Evolutionary conservation across 306 rosid species (phyloP).

Genomic region (Biancaea sappan): DNA sequence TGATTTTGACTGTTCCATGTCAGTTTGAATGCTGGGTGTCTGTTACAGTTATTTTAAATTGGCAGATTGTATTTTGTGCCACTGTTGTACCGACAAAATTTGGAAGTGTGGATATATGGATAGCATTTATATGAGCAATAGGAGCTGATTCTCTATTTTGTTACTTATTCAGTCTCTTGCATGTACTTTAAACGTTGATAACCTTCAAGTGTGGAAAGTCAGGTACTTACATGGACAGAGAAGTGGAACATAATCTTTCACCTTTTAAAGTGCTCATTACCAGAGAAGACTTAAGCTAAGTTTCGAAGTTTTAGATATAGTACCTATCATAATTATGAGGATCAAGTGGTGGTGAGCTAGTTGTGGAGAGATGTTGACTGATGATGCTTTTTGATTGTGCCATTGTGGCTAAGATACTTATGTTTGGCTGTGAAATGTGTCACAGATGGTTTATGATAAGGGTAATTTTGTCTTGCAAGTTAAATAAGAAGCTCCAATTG

Average conservation of each 20-base stretch:
- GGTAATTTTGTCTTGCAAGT: slow-evolving; percentile 16
- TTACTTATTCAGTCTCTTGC: neutral
- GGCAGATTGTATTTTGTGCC: neutral
- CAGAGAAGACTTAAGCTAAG: neutral
- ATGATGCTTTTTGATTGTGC: neutral
- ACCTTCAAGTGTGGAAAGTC: slow-evolving; percentile 10
- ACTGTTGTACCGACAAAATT: neutral
- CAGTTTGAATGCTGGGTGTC: neutral
- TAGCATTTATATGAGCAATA: slow-evolving; percentile 9
- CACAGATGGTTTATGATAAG: slow-evolving; percentile 12
- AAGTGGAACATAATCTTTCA: neutral
- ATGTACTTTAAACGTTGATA: neutral
- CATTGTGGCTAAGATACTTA: slow-evolving; percentile 2
- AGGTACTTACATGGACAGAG: neutral
- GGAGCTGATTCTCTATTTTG: slow-evolving; percentile 15
- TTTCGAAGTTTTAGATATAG: neutral
- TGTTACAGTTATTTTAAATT: neutral
- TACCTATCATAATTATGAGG: neutral
- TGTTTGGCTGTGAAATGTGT: slow-evolving; percentile 19
- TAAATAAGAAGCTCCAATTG: slow-evolving; percentile 16
- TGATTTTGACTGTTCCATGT: neutral
- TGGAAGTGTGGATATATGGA: slow-evolving; percentile 1
- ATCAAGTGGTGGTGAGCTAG: slow-evolving; percentile 2
- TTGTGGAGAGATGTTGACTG: slow-evolving; percentile 24
- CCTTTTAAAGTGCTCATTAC: neutral